Percentiles rank a stretch among this genome's conserved stretches.
These are phyloP conservation scores for Luffa acutangula DNA, from an alignment of 306 rosid species.

Conservation along the genomic window DNA sequence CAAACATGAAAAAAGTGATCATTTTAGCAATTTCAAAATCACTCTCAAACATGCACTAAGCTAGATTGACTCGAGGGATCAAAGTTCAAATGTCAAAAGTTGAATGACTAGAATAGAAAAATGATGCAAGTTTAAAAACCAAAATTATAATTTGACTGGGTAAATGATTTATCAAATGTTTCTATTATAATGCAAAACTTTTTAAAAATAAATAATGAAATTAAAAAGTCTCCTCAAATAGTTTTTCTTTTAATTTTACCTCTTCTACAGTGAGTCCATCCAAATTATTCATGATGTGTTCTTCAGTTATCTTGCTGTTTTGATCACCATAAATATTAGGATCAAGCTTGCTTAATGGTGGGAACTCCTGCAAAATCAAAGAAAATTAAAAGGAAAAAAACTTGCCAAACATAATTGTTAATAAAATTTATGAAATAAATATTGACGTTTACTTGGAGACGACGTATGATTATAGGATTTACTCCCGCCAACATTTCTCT, in stretches of 20 bases:
- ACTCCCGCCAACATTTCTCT: slow-evolving; percentile 86
- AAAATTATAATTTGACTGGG: too few species aligned
- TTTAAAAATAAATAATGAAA: too few species aligned
- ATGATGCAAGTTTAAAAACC: too few species aligned
- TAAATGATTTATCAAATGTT: too few species aligned
- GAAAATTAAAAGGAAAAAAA: neutral
- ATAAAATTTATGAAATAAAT: neutral
- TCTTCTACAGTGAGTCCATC: slow-evolving; percentile 50
- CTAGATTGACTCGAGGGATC: too few species aligned
- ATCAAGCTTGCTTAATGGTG: slow-evolving; percentile 62
- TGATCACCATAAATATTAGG: slow-evolving; percentile 46
- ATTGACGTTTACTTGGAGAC: slow-evolving; percentile 42
- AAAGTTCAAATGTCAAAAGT: too few species aligned
- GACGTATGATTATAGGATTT: slow-evolving; percentile 49
- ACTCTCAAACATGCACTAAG: too few species aligned
- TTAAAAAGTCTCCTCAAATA: too few species aligned
- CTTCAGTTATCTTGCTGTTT: slow-evolving; percentile 41
- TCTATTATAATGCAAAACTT: too few species aligned
- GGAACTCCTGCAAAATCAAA: slow-evolving; percentile 42
- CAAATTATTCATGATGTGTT: slow-evolving; percentile 35
- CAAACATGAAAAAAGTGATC: too few species aligned
- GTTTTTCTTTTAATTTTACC: slow-evolving; percentile 16
- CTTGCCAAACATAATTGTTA: neutral
- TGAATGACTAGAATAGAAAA: too few species aligned
- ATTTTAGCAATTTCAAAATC: too few species aligned